These are phyloP conservation scores for Sugiyamaella smithiae DNA, from an alignment of 805 yeast genomes.

Conservation along the genomic window DNA sequence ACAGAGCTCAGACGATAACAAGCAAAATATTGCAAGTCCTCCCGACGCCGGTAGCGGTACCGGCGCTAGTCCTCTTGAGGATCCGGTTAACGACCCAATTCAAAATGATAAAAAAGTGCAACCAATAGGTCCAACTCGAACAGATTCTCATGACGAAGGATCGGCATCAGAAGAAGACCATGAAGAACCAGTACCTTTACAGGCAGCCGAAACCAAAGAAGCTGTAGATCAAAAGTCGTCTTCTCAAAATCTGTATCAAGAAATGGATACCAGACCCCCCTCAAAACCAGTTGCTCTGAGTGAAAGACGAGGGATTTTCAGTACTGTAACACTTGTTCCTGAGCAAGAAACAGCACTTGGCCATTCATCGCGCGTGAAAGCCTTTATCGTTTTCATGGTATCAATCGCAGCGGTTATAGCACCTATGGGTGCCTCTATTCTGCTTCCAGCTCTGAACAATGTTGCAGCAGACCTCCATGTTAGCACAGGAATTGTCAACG, in stretches of 20 bases:
- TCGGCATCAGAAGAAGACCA: conserved; percentile 4
- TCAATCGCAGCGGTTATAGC: conserved; percentile 77
- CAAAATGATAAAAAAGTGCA: background rate
- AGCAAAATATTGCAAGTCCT: no score
- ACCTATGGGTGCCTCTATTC: conserved; percentile 85
- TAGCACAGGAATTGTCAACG: conserved; percentile 57
- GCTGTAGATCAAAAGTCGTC: background rate
- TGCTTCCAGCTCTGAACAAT: conserved; percentile 72
- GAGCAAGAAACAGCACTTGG: conserved; percentile 73
- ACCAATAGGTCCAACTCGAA: background rate
- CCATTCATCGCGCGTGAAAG: conserved; percentile 51
- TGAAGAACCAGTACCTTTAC: conserved; percentile 3
- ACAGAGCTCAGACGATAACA: no score
- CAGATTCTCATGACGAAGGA: background rate
- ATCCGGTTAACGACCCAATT: no score
- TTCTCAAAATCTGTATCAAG: background rate
- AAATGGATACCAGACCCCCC: conserved; percentile 2
- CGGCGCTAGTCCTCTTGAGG: no score
- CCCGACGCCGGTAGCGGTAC: no score
- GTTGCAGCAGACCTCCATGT: conserved; percentile 57
- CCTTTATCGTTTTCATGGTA: conserved; percentile 56
- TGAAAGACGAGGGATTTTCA: conserved; percentile 59
- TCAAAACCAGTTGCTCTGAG: conserved; percentile 12
- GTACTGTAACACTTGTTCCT: conserved; percentile 51
- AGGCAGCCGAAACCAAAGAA: conserved; percentile 4